Base-by-base conservation (phyloP, 2,329 filamentous ascomycete genomes). In the Colletotrichum graminicola region DNA sequence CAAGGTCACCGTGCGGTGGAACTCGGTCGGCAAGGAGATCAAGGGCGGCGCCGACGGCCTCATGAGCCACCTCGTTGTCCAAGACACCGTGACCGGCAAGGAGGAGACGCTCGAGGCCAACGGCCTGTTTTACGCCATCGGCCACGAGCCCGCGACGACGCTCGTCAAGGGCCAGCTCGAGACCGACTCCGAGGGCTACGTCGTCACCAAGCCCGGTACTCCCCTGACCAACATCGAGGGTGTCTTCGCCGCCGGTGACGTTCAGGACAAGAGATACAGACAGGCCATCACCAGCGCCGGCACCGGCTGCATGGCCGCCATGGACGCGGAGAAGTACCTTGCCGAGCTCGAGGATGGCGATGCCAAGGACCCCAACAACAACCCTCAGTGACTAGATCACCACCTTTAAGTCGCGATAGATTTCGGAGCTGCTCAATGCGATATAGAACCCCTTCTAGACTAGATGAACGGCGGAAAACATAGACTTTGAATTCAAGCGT, bases 221-320 rank as follows among this genome's bases (percentile, higher is more conserved):
- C 94, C 94, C 71, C 87, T 92, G 79, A 99, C 96, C 59, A 97
- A 90, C 82, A 83, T 98, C 7, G 90, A 94, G 79, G 96, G 96
- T 81, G 94, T 99, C 26, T 99, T 98, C 80, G 96, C 96, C 47
- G 96, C 95, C 12, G 96, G 96, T 74, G 96, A 99, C 80, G 97
- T 99, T 12, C 96, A 99, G 86, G 97, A 99, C 82, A 99, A 98
- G 91, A 91, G 92, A 80, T 99, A 99, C 83, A 90, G 96, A 80
- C 96, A 99, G 86, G 96, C 96, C 57, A 97, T 99, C 76, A 99
- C 96, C 75, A 98, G 95, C 84, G 96, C 96, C 77, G 95, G 94
- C 72, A 94, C 95, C 73, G 96, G 96, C 74, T 99, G 96, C 83
- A 92, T 98, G 85, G 96, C 96, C 64, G 96, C 95, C 14, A 89